Evolutionary conservation across 805 yeast genomes (phyloP).

Genomic region (Kluyveromyces dobzhanskii): DNA sequence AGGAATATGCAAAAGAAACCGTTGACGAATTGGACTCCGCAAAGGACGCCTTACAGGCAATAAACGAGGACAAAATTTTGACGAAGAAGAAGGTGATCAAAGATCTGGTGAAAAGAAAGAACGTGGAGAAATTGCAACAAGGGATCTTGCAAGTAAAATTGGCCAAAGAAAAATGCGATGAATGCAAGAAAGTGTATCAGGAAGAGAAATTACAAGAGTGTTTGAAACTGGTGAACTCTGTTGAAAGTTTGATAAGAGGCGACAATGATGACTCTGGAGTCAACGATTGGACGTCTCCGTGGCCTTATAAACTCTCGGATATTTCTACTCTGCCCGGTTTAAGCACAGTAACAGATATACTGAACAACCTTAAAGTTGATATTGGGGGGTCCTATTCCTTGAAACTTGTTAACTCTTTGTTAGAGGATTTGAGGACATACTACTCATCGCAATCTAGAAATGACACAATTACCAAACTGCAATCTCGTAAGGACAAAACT

Average conservation of each 20-base stretch:
- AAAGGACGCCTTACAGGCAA: constrained; percentile 34
- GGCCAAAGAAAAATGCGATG: constrained; percentile 37
- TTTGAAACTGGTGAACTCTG: constrained; percentile 47
- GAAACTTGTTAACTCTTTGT: constrained; percentile 45
- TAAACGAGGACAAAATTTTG: constrained; percentile 43
- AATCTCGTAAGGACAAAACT: constrained; percentile 21
- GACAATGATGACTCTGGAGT: constrained; percentile 29
- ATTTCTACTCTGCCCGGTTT: constrained; percentile 27
- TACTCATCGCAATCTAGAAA: constrained; percentile 39
- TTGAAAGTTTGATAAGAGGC: constrained; percentile 54
- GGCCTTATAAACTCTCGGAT: constrained; percentile 34
- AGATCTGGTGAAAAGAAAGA: constrained; percentile 43
- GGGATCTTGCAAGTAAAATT: constrained; percentile 43
- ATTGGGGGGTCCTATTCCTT: constrained; percentile 63
- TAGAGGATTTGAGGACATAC: constrained; percentile 55
- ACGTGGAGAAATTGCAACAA: constrained; percentile 56
- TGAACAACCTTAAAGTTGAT: constrained; percentile 48
- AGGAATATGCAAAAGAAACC: constrained; percentile 44
- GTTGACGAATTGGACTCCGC: constrained; percentile 40
- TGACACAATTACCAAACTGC: constrained; percentile 44
- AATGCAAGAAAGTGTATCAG: constrained; percentile 19
- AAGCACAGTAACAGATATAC: constrained; percentile 37
- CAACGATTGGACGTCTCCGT: constrained; percentile 26
- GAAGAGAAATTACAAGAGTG: constrained; percentile 37
- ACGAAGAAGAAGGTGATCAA: constrained; percentile 44